These are phyloP conservation scores for Mycosphaerella sp. DNA, from an alignment of 2,329 filamentous ascomycete species.

Conservation along the genomic window DNA sequence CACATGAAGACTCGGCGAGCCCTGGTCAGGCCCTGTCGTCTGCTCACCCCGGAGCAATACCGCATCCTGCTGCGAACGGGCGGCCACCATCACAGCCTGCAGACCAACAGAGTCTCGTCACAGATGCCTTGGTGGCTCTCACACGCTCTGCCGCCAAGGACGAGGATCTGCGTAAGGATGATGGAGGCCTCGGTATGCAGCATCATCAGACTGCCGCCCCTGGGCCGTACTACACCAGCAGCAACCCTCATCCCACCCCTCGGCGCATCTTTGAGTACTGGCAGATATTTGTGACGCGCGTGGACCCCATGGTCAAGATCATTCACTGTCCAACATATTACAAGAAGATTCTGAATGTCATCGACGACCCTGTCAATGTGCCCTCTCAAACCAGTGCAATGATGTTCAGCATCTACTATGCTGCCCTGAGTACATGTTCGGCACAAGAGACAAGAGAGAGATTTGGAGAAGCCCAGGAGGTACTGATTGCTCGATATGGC, in stretches of 20 bases:
- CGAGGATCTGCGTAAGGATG: constrained; percentile 16
- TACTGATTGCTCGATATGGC: constrained; percentile 17
- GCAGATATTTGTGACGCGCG: constrained; percentile 24
- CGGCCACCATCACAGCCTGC: constrained; percentile 7
- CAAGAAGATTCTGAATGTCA: constrained; percentile 16
- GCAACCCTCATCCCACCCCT: constrained; percentile 16
- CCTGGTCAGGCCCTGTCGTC: constrained; percentile 12
- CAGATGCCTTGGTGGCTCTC: constrained; percentile 27
- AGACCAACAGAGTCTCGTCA: constrained; percentile 23
- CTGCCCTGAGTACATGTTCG: constrained; percentile 25
- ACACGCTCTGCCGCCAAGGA: constrained; percentile 22
- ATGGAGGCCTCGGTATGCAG: constrained; percentile 9
- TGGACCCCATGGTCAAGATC: constrained; percentile 28
- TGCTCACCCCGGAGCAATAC: neutral
- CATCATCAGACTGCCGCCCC: neutral
- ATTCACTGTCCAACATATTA: constrained; percentile 26
- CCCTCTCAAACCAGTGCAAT: constrained; percentile 17
- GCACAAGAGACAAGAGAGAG: constrained; percentile 19
- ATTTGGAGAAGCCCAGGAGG: constrained; percentile 23
- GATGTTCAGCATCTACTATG: constrained; percentile 26
- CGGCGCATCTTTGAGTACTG: constrained; percentile 25
- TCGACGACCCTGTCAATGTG: constrained; percentile 16
- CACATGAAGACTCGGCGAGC: constrained; percentile 3
- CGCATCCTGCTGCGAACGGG: neutral
- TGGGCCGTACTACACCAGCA: neutral